phyloP scores from a whole-genome alignment of 164 flowering plant species.

The Nymphaea thermarum region DNA sequence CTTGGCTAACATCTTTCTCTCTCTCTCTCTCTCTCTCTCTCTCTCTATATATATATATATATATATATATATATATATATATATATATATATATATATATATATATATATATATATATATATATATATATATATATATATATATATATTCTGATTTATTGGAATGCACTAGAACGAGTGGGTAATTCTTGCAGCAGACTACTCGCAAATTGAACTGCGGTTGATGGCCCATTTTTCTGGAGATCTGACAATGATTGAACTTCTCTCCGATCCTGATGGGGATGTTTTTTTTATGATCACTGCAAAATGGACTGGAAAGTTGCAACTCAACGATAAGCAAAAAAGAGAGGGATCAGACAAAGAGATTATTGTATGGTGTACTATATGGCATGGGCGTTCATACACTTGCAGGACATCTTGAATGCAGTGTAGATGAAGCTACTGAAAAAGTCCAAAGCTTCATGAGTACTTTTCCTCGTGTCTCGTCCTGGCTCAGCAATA shows the following conservation, averaged over 20 bases:
- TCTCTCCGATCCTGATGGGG: constrained; percentile 62
- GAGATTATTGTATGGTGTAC: constrained; percentile 88
- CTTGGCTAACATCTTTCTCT: no score
- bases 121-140: no score
- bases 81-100: no score
- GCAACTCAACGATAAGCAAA: constrained; percentile 40
- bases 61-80: no score
- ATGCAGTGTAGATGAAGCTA: constrained; percentile 75
- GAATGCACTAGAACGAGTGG: constrained; percentile 63
- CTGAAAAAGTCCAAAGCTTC: constrained; percentile 67
- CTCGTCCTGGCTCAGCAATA: constrained; percentile 81
- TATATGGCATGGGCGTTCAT: constrained; percentile 94
- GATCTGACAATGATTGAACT: constrained; percentile 62
- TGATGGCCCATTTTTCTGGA: constrained; percentile 97
- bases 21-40: no score
- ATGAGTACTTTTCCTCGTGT: constrained; percentile 83
- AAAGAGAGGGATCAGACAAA: constrained; percentile 81
- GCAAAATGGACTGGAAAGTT: constrained; percentile 76
- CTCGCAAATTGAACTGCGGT: constrained; percentile 90
- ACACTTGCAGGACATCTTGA: constrained; percentile 75
- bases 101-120: no score
- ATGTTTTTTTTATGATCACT: constrained; percentile 83
- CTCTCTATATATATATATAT: no score
- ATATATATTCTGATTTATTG: no score
- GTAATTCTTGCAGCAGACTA: constrained; percentile 83